Percentiles rank a stretch among this genome's conserved stretches.
phyloP scores from a whole-genome alignment of 495 filamentous ascomycete genomes.

The Podospora anserina region DNA sequence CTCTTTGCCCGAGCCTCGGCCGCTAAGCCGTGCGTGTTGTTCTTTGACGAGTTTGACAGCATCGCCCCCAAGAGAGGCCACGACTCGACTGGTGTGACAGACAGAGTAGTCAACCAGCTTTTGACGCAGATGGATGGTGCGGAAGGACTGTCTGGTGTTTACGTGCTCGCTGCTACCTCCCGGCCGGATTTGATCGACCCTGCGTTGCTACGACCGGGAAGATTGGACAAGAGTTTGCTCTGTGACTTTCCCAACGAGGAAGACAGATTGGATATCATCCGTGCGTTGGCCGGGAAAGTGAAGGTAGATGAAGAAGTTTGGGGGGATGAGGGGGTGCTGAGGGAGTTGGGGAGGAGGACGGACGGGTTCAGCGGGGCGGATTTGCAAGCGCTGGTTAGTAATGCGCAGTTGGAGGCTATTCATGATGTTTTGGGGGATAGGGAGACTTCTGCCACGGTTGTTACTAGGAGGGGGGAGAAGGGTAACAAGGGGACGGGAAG shows the following conservation, averaged over 20 bases:
- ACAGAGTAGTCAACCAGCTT: constrained; percentile 97
- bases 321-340: constrained; percentile 46
- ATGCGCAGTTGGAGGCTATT: constrained; percentile 94
- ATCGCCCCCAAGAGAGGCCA: constrained; percentile 97
- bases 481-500: constrained; percentile 32
- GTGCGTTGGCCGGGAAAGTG: constrained; percentile 74
- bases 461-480: not conserved
- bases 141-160: constrained; percentile 89
- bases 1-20: constrained; percentile 89
- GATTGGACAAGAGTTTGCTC: constrained; percentile 84
- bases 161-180: constrained; percentile 89
- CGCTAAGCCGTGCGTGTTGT: constrained; percentile 85
- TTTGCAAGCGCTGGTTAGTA: constrained; percentile 90
- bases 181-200: constrained; percentile 93
- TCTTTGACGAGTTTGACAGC: constrained; percentile 98
- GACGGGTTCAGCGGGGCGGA: constrained; percentile 95
- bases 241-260: constrained; percentile 79
- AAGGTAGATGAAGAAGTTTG: constrained; percentile 61
- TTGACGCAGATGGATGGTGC: constrained; percentile 99
- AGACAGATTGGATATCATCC: constrained; percentile 84
- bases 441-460: constrained; percentile 23
- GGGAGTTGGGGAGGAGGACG: constrained; percentile 69
- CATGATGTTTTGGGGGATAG: constrained; percentile 80
- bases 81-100: constrained; percentile 93
- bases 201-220: constrained; percentile 80